These are phyloP conservation scores for Oenanthe javanica DNA, from an alignment of 140 eudicot species.

Conservation along the genomic window DNA sequence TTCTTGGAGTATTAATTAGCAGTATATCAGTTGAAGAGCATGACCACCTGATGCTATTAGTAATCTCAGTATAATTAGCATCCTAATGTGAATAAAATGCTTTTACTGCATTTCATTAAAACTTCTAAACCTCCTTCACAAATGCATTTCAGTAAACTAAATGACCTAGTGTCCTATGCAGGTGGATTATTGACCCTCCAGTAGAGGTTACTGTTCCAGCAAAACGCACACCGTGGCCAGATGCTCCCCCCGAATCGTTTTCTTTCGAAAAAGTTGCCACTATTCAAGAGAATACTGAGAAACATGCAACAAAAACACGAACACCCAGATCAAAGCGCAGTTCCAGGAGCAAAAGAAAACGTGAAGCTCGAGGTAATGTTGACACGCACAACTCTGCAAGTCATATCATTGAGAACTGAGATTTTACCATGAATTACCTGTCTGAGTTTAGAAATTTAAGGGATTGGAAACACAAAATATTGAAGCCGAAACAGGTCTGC, in stretches of 20 bases:
- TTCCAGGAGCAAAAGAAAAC: slow-evolving; percentile 27
- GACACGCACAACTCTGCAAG: slow-evolving; percentile 1
- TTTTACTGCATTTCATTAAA: neutral
- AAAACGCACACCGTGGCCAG: slow-evolving; percentile 64
- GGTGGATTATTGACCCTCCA: slow-evolving; percentile 94
- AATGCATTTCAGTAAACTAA: neutral
- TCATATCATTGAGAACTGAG: slow-evolving; percentile 15
- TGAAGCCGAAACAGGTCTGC: neutral
- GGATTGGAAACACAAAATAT: neutral
- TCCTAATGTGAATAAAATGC: neutral
- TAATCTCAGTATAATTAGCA: neutral
- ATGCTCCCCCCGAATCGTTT: slow-evolving; percentile 44
- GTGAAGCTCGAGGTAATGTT: slow-evolving; percentile 10
- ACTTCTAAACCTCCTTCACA: neutral
- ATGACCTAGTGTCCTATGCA: slow-evolving; percentile 26
- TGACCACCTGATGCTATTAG: neutral
- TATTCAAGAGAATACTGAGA: slow-evolving; percentile 15
- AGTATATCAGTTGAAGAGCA: neutral
- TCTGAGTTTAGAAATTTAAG: neutral
- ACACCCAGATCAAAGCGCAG: slow-evolving; percentile 20
- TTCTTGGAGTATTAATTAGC: neutral
- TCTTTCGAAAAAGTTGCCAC: slow-evolving; percentile 13
- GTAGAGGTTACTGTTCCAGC: slow-evolving; percentile 48
- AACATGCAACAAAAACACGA: slow-evolving; percentile 21
- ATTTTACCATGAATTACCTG: neutral